Evolutionary conservation across 140 eudicot species (phyloP).

Genomic region (Bidens hawaiensis): DNA sequence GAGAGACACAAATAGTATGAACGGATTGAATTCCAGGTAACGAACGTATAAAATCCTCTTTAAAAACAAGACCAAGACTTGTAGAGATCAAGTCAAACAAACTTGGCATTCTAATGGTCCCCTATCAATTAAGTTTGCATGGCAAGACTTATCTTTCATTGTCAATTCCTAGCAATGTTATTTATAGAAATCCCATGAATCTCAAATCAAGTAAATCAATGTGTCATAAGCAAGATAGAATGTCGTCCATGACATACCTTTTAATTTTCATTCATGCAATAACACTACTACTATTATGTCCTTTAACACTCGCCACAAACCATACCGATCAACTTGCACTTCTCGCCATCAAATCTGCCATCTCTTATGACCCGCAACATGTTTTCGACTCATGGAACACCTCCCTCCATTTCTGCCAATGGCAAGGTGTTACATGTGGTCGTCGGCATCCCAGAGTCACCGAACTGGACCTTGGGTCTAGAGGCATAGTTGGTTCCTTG

Average conservation of each 20-base stretch:
- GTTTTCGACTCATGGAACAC: slow-evolving; percentile 24
- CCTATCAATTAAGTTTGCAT: slow-evolving; percentile 9
- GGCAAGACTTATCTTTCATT: background rate
- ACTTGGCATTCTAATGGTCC: background rate
- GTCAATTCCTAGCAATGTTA: background rate
- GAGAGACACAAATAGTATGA: background rate
- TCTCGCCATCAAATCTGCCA: slow-evolving; percentile 18
- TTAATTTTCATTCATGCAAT: slow-evolving; percentile 6
- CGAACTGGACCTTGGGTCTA: slow-evolving; percentile 6
- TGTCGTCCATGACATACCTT: slow-evolving; percentile 13
- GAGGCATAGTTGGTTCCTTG: slow-evolving; percentile 13
- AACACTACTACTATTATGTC: background rate
- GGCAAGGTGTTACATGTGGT: slow-evolving; percentile 39
- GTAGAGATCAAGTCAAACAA: background rate
- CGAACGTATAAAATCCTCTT: slow-evolving; percentile 6
- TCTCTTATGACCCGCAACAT: slow-evolving; percentile 22
- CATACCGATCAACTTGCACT: slow-evolving; percentile 24
- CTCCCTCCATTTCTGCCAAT: slow-evolving; percentile 35
- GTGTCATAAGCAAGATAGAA: background rate
- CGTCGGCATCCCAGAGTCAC: slow-evolving; percentile 30
- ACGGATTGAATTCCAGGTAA: background rate
- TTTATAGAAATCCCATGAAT: background rate
- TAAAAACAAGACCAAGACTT: slow-evolving; percentile 10
- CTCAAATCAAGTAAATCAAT: background rate
- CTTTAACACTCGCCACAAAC: background rate